phyloP scores from a whole-genome alignment of 2,329 filamentous ascomycete genomes.

The Colletotrichum shisoi region DNA sequence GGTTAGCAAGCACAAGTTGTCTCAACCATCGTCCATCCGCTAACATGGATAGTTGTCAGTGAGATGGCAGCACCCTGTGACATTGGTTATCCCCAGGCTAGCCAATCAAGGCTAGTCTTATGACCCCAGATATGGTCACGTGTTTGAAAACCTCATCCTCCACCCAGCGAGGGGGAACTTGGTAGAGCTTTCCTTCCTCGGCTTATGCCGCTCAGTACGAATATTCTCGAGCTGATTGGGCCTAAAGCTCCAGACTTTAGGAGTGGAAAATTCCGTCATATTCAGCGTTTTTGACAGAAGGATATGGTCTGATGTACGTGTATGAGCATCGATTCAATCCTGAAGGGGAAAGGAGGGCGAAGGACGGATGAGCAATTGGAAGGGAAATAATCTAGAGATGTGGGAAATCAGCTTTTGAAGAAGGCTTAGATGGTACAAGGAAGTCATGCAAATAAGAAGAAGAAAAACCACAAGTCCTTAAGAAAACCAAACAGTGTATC shows the following conservation, averaged over 20 bases:
- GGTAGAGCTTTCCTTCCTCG: not conserved
- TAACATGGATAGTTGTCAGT: constrained; percentile 33
- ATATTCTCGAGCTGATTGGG: too few relatives aligned
- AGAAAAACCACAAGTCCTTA: too few relatives aligned
- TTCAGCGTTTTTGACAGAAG: too few relatives aligned
- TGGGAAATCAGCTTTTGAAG: not conserved
- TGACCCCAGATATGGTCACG: constrained; percentile 33
- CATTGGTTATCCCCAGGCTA: constrained; percentile 30
- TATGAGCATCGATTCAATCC: too few relatives aligned
- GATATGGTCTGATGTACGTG: too few relatives aligned
- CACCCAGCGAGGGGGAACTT: not conserved
- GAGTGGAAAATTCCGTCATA: too few relatives aligned
- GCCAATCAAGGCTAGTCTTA: constrained; percentile 26
- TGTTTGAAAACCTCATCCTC: constrained; percentile 13
- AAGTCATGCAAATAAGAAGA: not conserved
- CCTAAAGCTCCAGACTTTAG: not conserved
- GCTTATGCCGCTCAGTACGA: too few relatives aligned
- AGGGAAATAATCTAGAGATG: not conserved
- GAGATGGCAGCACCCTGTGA: constrained; percentile 25
- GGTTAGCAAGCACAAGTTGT: constrained; percentile 8
- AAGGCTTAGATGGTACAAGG: too few relatives aligned
- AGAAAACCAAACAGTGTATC: not conserved
- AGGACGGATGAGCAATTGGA: not conserved
- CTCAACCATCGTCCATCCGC: constrained; percentile 12
- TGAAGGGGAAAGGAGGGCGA: not conserved